Conservation (phyloP, 495 filamentous ascomycete genomes). For the Corynascus novoguineensis region DNA sequence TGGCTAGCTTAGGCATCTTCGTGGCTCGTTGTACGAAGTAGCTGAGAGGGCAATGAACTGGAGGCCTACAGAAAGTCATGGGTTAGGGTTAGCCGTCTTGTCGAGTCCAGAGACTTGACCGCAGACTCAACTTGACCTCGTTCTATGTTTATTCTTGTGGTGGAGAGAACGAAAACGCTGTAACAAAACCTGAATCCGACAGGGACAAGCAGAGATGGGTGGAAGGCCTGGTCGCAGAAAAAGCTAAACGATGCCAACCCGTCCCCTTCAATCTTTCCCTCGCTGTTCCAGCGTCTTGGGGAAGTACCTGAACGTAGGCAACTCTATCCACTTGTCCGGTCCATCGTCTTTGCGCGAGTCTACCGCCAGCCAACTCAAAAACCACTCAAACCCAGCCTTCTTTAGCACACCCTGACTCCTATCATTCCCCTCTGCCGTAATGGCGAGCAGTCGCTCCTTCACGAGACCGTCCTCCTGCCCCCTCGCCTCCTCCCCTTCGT, state of each 20-base stretch:
- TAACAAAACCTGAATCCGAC: too few relatives aligned
- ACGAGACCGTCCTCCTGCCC: slow-evolving; percentile 10
- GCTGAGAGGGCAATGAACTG: too few relatives aligned
- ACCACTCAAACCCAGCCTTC: slow-evolving; percentile 37
- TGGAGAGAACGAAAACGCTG: too few relatives aligned
- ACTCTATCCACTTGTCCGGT: background rate
- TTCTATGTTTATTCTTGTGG: too few relatives aligned
- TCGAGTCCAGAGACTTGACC: too few relatives aligned
- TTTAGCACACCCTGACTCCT: slow-evolving; percentile 35
- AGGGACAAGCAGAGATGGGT: too few relatives aligned
- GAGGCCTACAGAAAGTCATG: too few relatives aligned
- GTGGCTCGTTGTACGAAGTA: too few relatives aligned
- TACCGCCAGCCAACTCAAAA: slow-evolving; percentile 20
- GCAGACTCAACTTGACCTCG: too few relatives aligned
- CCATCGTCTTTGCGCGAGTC: slow-evolving; percentile 15
- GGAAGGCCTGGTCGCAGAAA: too few relatives aligned
- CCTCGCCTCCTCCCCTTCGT: slow-evolving; percentile 20
- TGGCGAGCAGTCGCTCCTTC: slow-evolving; percentile 29
- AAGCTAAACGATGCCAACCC: background rate
- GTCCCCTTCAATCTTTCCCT: background rate
- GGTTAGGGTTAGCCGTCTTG: too few relatives aligned
- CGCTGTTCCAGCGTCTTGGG: background rate
- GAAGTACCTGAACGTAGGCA: slow-evolving; percentile 24
- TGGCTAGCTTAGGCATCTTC: too few relatives aligned
- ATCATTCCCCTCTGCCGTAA: slow-evolving; percentile 31